These are phyloP conservation scores for Retiboletus flavoniger DNA, from an alignment of 1,284 basidiomycete species.

Conservation along the genomic window DNA sequence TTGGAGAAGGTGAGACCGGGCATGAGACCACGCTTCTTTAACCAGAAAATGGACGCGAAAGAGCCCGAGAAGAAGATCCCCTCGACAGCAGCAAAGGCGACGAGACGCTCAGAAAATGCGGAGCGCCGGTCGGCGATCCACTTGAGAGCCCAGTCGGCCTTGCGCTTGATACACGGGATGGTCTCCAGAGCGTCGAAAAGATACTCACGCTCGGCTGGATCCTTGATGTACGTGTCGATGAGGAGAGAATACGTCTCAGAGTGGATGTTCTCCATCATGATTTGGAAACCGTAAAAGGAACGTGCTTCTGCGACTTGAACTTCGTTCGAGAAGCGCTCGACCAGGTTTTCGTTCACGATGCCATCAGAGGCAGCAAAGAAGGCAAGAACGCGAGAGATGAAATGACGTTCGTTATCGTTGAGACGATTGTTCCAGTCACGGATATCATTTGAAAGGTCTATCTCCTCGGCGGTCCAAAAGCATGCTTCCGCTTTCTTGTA, in stretches of 20 bases:
- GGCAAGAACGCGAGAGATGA: slow-evolving; percentile 94
- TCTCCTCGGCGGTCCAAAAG: slow-evolving; percentile 98
- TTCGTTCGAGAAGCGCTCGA: slow-evolving; percentile 93
- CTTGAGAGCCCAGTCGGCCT: slow-evolving; percentile 89
- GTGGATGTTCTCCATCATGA: slow-evolving; percentile 99
- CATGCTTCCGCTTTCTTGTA: slow-evolving; percentile 92
- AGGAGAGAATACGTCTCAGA: slow-evolving; percentile 98
- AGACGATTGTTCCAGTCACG: slow-evolving; percentile 92
- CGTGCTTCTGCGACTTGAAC: slow-evolving; percentile 95
- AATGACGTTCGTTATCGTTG: slow-evolving; percentile 91
- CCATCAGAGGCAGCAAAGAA: slow-evolving; percentile 98
- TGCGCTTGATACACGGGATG: slow-evolving; percentile 86
- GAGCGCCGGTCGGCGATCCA: slow-evolving; percentile 88
- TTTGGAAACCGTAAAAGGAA: slow-evolving; percentile 98
- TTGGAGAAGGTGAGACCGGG: slow-evolving; percentile 96
- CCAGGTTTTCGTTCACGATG: slow-evolving; percentile 96
- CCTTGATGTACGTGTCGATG: slow-evolving; percentile 97
- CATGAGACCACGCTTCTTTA: slow-evolving; percentile 98
- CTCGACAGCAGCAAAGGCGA: slow-evolving; percentile 96
- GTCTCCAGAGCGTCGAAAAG: slow-evolving; percentile 95
- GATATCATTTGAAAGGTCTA: slow-evolving; percentile 92
- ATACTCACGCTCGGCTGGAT: slow-evolving; percentile 76
- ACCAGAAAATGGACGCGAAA: slow-evolving; percentile 95
- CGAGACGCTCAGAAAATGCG: slow-evolving; percentile 87
- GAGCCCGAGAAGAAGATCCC: slow-evolving; percentile 98